Evolutionary conservation across 2,329 filamentous ascomycete species (phyloP).

Genomic region (Phyllosticta citriasiana): DNA sequence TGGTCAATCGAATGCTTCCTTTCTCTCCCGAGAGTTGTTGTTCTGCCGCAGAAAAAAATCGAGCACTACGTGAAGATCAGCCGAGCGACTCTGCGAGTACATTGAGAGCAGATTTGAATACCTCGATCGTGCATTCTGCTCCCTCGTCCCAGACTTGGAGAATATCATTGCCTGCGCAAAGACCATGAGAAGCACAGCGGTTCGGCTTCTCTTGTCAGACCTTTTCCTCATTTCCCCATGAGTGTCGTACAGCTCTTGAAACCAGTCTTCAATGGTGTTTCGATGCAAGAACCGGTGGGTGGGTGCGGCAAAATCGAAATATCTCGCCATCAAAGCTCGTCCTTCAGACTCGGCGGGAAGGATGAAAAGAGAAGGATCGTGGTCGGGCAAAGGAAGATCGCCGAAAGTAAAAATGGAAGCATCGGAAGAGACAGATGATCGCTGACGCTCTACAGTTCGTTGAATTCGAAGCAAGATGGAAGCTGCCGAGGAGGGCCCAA

Average conservation of each 20-base stretch:
- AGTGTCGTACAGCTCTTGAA: conserved; percentile 13
- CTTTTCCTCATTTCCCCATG: conserved; percentile 17
- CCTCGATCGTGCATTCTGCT: neutral
- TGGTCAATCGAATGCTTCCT: conserved; percentile 45
- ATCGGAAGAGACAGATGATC: conserved; percentile 25
- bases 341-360: conserved; percentile 32
- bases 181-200: conserved; percentile 22
- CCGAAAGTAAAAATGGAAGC: conserved; percentile 42
- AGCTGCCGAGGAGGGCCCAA: conserved; percentile 38
- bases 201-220: conserved; percentile 21
- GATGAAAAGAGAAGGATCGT: conserved; percentile 15
- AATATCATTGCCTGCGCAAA: conserved; percentile 26
- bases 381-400: conserved; percentile 39
- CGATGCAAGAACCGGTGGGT: conserved; percentile 51
- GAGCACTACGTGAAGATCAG: conserved; percentile 27
- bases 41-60: conserved; percentile 37
- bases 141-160: neutral
- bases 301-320: conserved; percentile 53
- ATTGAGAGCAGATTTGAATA: no score
- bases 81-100: neutral
- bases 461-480: conserved; percentile 43
- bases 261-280: conserved; percentile 42
- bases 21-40: conserved; percentile 39
- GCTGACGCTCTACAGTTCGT: conserved; percentile 35
- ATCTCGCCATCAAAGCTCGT: conserved; percentile 39